phyloP scores from a whole-genome alignment of 2,329 filamentous ascomycete genomes.

The Trichoderma sp. region DNA sequence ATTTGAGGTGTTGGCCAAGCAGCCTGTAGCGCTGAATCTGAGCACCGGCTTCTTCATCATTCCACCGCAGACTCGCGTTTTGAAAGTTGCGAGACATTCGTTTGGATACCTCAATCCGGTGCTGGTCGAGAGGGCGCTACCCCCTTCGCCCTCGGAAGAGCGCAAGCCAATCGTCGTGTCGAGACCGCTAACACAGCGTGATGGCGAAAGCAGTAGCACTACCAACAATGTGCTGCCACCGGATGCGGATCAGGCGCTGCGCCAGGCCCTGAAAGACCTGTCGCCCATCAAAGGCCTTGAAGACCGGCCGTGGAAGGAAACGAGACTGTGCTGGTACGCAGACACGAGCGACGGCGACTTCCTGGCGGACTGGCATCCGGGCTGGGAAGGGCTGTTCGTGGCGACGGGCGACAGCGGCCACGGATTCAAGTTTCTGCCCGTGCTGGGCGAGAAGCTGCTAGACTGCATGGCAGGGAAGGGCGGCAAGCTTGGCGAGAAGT shows the following conservation, averaged over 20 bases:
- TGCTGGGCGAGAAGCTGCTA: conserved; percentile 64
- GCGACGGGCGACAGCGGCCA: conserved; percentile 68
- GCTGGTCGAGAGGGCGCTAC: conserved; percentile 42
- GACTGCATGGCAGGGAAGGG: conserved; percentile 56
- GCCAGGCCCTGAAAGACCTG: conserved; percentile 62
- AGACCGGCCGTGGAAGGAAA: conserved; percentile 63
- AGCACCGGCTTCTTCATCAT: conserved; percentile 75
- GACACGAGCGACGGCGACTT: conserved; percentile 75
- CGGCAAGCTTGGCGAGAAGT: conserved; percentile 59
- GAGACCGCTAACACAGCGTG: conserved; percentile 42
- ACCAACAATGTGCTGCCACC: conserved; percentile 53
- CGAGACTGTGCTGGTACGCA: conserved; percentile 75
- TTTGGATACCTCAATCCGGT: conserved; percentile 67
- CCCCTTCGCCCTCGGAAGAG: conserved; percentile 36
- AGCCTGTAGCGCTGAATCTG: conserved; percentile 76
- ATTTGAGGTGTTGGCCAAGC: conserved; percentile 63
- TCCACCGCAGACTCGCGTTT: conserved; percentile 62
- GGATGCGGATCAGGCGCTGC: conserved; percentile 65
- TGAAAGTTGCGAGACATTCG: conserved; percentile 72
- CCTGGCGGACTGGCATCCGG: conserved; percentile 70
- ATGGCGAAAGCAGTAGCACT: conserved; percentile 41
- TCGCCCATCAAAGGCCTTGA: conserved; percentile 60
- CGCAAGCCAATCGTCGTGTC: conserved; percentile 42
- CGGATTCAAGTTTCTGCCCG: conserved; percentile 70
- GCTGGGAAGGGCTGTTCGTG: conserved; percentile 61